Conservation (phyloP, 1,284 basidiomycete genomes). For the Ceratobasidium sp. region DNA sequence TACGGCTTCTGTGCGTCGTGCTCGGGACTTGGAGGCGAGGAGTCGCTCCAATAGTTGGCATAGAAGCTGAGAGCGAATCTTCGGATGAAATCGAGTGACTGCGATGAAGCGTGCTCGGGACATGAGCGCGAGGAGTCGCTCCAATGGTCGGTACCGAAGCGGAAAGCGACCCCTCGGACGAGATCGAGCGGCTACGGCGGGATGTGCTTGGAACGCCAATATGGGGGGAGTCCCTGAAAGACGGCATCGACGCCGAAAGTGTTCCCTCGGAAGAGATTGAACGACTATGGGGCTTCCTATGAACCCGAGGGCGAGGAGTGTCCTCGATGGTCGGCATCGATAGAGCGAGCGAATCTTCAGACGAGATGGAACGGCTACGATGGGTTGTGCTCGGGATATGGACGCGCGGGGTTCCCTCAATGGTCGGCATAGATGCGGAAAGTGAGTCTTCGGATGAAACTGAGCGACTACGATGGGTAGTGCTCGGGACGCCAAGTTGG, state of each 20-base stretch:
- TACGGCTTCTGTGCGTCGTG: constrained; percentile 29
- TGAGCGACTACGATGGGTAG: constrained; percentile 6
- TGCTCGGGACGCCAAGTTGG: not conserved
- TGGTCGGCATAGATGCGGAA: not conserved
- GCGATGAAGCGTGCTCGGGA: not conserved
- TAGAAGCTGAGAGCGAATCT: not conserved
- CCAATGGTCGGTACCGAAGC: not conserved
- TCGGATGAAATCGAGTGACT: not conserved
- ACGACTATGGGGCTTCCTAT: not conserved
- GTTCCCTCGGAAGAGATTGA: not conserved
- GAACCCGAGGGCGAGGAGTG: not conserved
- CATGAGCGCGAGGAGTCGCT: not conserved
- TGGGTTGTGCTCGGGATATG: not conserved
- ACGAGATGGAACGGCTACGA: not conserved
- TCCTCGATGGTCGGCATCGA: constrained; percentile 7
- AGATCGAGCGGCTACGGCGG: not conserved
- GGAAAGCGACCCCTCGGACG: not conserved
- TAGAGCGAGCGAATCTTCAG: not conserved
- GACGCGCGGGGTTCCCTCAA: constrained; percentile 1
- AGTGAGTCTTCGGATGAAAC: constrained; percentile 12
- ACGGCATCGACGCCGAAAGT: not conserved
- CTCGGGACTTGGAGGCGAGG: constrained; percentile 2
- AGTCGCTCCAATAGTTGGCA: not conserved
- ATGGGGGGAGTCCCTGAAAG: not conserved
- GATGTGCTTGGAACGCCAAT: not conserved